phyloP scores from a whole-genome alignment of 2,329 filamentous ascomycete genomes.

The Colletotrichum sojae region DNA sequence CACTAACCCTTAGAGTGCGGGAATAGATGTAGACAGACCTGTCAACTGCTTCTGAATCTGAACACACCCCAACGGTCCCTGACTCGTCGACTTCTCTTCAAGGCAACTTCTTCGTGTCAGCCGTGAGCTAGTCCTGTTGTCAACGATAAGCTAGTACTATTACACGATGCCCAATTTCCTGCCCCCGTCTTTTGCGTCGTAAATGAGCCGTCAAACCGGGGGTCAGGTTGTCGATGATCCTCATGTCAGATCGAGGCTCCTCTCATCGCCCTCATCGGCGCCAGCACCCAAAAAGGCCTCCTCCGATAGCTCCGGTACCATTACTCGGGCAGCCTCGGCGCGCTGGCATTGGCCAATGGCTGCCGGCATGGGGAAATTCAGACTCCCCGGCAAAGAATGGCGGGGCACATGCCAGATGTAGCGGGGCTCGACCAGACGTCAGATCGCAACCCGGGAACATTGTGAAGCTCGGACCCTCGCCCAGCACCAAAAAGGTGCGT shows the following conservation, averaged over 20 bases:
- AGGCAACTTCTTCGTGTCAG: too few species aligned
- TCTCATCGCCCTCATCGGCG: conserved; percentile 29
- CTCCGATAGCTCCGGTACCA: conserved; percentile 27
- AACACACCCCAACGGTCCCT: too few species aligned
- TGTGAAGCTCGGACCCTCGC: conserved; percentile 31
- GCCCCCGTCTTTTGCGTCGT: too few species aligned
- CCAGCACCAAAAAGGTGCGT: conserved; percentile 22
- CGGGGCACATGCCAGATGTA: conserved; percentile 37
- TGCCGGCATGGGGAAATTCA: conserved; percentile 13
- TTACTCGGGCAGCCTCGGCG: conserved; percentile 28
- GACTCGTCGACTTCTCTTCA: too few species aligned
- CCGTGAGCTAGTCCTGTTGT: too few species aligned
- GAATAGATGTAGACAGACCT: too few species aligned
- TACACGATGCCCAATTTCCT: too few species aligned
- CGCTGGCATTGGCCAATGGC: conserved; percentile 35
- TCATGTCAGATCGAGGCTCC: conserved; percentile 19
- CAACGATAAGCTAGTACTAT: too few species aligned
- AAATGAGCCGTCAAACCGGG: conserved; percentile 24
- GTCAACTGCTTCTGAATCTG: too few species aligned
- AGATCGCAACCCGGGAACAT: conserved; percentile 29
- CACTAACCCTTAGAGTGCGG: too few species aligned
- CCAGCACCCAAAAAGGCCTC: conserved; percentile 7
- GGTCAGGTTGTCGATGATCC: conserved; percentile 30
- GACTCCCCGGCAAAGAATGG: conserved; percentile 18
- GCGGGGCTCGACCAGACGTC: conserved; percentile 34